phyloP scores from a whole-genome alignment of 306 rosid species.

The Trifolium dubium region DNA sequence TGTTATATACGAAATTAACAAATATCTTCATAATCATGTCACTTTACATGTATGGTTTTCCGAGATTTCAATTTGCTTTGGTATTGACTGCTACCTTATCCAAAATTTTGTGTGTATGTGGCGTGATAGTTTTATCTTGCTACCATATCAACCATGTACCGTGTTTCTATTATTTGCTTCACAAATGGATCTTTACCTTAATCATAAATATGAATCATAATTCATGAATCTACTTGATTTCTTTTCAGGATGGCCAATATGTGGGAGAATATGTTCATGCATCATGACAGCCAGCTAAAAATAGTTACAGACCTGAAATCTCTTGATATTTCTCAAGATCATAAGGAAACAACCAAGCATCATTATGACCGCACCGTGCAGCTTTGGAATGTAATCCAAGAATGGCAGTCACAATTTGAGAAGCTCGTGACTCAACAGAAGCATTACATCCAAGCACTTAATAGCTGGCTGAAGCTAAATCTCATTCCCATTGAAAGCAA shows the following conservation, averaged over 20 bases:
- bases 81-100: neutral
- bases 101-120: neutral
- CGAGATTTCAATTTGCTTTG: conserved; percentile 25
- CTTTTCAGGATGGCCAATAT: conserved; percentile 71
- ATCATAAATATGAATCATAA: neutral
- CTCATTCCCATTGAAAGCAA: conserved; percentile 86
- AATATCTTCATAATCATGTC: neutral
- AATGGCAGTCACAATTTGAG: conserved; percentile 71
- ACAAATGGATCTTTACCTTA: conserved; percentile 16
- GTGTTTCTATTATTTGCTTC: conserved; percentile 10
- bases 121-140: conserved; percentile 11
- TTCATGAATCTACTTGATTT: conserved; percentile 33
- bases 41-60: conserved; percentile 1
- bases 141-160: neutral
- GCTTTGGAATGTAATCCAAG: conserved; percentile 59
- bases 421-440: conserved; percentile 80
- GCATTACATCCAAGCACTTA: conserved; percentile 73
- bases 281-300: conserved; percentile 66
- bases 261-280: conserved; percentile 72
- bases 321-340: conserved; percentile 62
- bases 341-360: conserved; percentile 71
- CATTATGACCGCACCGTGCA: conserved; percentile 74
- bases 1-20: neutral
- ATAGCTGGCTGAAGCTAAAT: conserved; percentile 74
- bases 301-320: conserved; percentile 63